phyloP scores from a whole-genome alignment of 2,329 filamentous ascomycete genomes.

The Herpotrichia juniperi region DNA sequence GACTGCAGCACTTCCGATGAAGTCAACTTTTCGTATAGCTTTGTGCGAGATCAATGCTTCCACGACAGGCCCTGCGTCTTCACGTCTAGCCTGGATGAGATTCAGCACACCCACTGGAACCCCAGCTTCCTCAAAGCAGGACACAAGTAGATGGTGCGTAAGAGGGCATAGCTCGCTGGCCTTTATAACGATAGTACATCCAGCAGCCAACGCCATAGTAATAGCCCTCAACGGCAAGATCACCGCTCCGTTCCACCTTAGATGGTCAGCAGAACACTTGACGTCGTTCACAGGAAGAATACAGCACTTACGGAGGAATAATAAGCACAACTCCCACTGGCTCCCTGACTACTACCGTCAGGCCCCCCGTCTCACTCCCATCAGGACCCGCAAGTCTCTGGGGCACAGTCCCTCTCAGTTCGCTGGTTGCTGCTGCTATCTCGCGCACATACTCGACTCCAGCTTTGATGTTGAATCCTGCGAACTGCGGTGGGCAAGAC shows the following conservation, averaged over 20 bases:
- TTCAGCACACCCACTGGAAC: slow-evolving; percentile 44
- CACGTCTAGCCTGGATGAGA: slow-evolving; percentile 19
- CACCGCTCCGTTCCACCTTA: slow-evolving; percentile 26
- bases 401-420: slow-evolving; percentile 25
- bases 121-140: slow-evolving; percentile 34
- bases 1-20: slow-evolving; percentile 46
- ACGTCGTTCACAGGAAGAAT: neutral
- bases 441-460: slow-evolving; percentile 3
- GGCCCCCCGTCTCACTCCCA: slow-evolving; percentile 11
- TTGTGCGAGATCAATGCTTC: slow-evolving; percentile 43
- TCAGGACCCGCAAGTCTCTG: slow-evolving; percentile 31
- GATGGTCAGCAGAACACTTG: neutral
- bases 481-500: slow-evolving; percentile 47
- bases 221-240: slow-evolving; percentile 25
- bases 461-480: neutral
- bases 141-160: slow-evolving; percentile 22
- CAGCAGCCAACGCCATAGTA: slow-evolving; percentile 32
- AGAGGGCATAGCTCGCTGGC: slow-evolving; percentile 25
- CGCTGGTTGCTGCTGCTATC: slow-evolving; percentile 18
- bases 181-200: slow-evolving; percentile 33
- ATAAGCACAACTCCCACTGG: slow-evolving; percentile 30
- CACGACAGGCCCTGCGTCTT: slow-evolving; percentile 27
- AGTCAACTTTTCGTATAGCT: slow-evolving; percentile 46
- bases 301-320: slow-evolving; percentile 18
- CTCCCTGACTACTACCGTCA: slow-evolving; percentile 37